phyloP scores from a whole-genome alignment of 306 rosid genomes.

The Castanea crenata region DNA sequence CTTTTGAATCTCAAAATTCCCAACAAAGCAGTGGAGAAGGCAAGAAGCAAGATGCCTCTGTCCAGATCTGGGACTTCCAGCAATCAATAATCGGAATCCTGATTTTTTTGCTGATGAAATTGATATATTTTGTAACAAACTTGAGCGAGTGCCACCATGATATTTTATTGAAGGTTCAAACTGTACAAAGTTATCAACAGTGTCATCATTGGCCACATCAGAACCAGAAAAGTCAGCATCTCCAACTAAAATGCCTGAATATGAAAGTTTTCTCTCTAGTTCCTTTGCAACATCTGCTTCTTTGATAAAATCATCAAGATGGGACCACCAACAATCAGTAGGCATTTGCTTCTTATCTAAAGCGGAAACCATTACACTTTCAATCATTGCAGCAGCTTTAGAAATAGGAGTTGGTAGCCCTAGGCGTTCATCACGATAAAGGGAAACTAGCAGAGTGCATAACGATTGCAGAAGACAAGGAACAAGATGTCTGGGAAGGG shows the following conservation, averaged over 20 bases:
- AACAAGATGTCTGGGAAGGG: constrained; percentile 80
- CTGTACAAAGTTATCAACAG: constrained; percentile 12
- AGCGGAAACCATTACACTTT: constrained; percentile 63
- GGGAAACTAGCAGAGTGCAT: constrained; percentile 74
- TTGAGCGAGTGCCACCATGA: constrained; percentile 33
- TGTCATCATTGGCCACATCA: constrained; percentile 37
- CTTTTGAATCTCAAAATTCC: constrained; percentile 70
- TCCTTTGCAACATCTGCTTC: constrained; percentile 59
- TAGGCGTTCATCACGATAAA: constrained; percentile 71
- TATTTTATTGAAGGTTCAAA: constrained; percentile 33
- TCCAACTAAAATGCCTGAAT: constrained; percentile 60
- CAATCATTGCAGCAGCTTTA: constrained; percentile 58
- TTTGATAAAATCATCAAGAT: constrained; percentile 59
- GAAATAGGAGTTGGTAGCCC: constrained; percentile 66
- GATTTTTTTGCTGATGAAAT: constrained; percentile 40
- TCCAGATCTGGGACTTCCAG: constrained; percentile 81
- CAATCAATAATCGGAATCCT: constrained; percentile 74
- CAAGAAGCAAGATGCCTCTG: constrained; percentile 96
- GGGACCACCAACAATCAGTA: constrained; percentile 76
- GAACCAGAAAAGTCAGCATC: constrained; percentile 34
- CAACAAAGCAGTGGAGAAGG: constrained; percentile 81
- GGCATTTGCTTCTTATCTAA: constrained; percentile 58
- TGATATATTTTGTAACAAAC: constrained; percentile 35
- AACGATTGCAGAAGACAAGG: constrained; percentile 78
- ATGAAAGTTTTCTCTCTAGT: constrained; percentile 56